Evolutionary conservation across 306 rosid genomes (phyloP).

Genomic region (Canavalia ensiformis): DNA sequence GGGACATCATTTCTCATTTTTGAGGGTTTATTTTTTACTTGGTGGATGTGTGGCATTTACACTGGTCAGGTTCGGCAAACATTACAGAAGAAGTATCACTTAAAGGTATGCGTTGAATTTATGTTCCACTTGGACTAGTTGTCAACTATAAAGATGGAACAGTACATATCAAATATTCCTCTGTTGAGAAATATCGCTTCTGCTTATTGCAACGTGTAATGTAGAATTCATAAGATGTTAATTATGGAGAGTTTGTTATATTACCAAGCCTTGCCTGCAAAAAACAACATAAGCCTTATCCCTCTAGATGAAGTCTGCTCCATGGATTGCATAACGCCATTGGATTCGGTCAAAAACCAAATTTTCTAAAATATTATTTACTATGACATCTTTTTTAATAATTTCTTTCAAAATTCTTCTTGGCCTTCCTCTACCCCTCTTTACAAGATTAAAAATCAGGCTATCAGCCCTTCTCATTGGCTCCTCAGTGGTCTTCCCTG

Average conservation of each 20-base stretch:
- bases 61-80: conserved; percentile 75
- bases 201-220: conserved; percentile 18
- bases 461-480: too few relatives aligned
- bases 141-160: conserved; percentile 10
- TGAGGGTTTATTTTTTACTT: conserved; percentile 70
- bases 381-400: too few relatives aligned
- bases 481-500: too few relatives aligned
- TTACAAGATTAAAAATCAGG: too few relatives aligned
- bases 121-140: conserved; percentile 5
- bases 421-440: too few relatives aligned
- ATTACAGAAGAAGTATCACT: conserved; percentile 80
- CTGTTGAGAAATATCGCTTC: conserved; percentile 30
- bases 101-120: conserved; percentile 57
- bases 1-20: conserved; percentile 69
- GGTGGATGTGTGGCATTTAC: conserved; percentile 92
- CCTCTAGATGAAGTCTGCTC: too few relatives aligned
- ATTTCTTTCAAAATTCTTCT: too few relatives aligned
- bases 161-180: not conserved
- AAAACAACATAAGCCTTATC: too few relatives aligned
- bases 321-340: too few relatives aligned
- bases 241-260: not conserved
- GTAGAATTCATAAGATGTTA: conserved; percentile 13
- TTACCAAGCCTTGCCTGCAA: not conserved
- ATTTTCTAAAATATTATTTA: too few relatives aligned
- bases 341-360: too few relatives aligned